Conservation (phyloP, 139 green algal species). For the Chara braunii region DNA sequence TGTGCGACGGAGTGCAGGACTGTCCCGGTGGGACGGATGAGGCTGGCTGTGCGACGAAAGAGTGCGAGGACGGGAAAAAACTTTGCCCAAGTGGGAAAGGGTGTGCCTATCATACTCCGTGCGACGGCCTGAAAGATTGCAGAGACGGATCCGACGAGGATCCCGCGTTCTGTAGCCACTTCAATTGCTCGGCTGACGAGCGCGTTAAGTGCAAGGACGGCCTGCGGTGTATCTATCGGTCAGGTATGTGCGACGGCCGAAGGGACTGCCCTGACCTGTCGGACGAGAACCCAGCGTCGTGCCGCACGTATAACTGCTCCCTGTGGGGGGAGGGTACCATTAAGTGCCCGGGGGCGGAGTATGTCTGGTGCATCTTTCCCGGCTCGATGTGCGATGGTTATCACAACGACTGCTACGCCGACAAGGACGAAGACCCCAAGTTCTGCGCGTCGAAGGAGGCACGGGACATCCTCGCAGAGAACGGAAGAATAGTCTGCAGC, state of each 20-base stretch:
- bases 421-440: slow-evolving; percentile 2
- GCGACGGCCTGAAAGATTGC: slow-evolving; percentile 8
- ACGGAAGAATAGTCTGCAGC: no score
- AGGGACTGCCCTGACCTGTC: not conserved
- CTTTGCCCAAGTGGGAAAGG: not conserved
- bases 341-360: no score
- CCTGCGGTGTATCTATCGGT: not conserved
- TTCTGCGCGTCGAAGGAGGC: slow-evolving; percentile 6
- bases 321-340: no score
- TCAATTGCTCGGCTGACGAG: not conserved
- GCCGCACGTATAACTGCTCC: slow-evolving; percentile 5
- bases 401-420: slow-evolving; percentile 3
- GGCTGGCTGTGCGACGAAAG: not conserved
- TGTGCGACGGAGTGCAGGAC: slow-evolving; percentile 3
- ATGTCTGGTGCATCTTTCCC: not conserved
- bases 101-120: slow-evolving; percentile 7
- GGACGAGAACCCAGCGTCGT: not conserved
- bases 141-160: slow-evolving; percentile 7
- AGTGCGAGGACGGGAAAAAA: not conserved
- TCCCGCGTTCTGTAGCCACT: not conserved
- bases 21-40: not conserved
- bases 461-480: no score
- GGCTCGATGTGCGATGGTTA: not conserved
- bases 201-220: not conserved
- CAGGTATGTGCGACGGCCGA: slow-evolving; percentile 1